A percentile compares a stretch with the other conserved stretches of the same genome.
Conservation (phyloP, 148 eudicot species). For the Fagopyrum homotropicum region DNA sequence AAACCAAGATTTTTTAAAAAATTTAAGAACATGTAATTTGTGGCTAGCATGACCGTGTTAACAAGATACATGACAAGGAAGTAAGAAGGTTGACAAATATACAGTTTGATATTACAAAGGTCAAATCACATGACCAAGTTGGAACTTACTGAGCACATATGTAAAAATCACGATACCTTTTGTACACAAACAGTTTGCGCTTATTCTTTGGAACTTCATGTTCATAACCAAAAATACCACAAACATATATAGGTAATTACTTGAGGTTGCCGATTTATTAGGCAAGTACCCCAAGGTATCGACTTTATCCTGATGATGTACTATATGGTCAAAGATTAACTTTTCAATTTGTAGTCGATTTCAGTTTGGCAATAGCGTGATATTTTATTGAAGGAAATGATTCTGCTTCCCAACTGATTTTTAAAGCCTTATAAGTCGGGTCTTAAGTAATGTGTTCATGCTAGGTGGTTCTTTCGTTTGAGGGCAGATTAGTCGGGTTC, state of each 20-base stretch:
- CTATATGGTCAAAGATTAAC: too few species aligned
- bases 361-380: too few species aligned
- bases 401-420: not conserved
- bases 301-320: too few species aligned
- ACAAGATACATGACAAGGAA: not conserved
- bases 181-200: too few species aligned
- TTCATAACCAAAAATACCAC: too few species aligned
- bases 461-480: slow-evolving; percentile 67
- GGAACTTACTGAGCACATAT: not conserved
- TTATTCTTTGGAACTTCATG: too few species aligned
- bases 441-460: slow-evolving; percentile 2
- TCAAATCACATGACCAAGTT: not conserved
- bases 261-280: too few species aligned
- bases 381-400: too few species aligned
- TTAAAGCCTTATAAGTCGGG: not conserved
- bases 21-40: not conserved
- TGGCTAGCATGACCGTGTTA: not conserved
- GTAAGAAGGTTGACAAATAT: not conserved
- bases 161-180: too few species aligned
- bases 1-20: not conserved
- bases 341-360: too few species aligned
- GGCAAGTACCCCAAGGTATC: too few species aligned
- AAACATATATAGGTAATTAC: too few species aligned
- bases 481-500: slow-evolving; percentile 60
- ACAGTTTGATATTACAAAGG: not conserved